Evolutionary conservation across 805 yeast species (phyloP), one percentile per base, ranked within the genome.

Genomic region (Saccharomycopsis synnaedendra): DNA sequence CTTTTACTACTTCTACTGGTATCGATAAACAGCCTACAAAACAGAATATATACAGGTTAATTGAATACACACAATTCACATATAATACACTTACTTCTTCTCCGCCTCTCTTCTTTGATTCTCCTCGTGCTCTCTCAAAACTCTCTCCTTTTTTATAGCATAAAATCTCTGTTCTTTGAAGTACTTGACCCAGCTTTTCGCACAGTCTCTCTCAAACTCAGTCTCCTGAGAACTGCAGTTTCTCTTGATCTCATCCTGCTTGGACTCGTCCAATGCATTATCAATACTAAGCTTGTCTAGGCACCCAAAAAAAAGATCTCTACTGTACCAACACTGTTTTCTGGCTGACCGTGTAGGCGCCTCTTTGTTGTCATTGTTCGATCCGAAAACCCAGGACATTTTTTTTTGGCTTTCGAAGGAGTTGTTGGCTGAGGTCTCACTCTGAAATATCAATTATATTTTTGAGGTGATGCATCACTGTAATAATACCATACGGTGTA

Each of bases 121-220:
- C 19, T 75, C 78, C 58, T 82, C 86, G 56, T 86, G 78, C 60
- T 83, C 80, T 47, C 72, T 73, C 57, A 86, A 63, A 63, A 84
- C 80, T 55, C 73, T 70, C 54, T 77, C 83, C 63, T 82, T 80
- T 57, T 78, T 76, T 53, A 77, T 66, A 56, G 87, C 96, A 50
- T 78, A 81, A 38, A 80, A 82, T 56, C 96, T 76, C 63, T 88
- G 89, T 63, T 87, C 90, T 60, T 88, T 90, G 70, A 90, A 89
- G 62, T 89, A 88, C 51, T 82, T 72, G 52, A 77, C 87, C 97
- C 97, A 89, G 46, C 88, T 78, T 9, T 79, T 78, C 6, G 85
- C 87, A 64, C 97, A 89, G 55, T 80, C 78, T n/a, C 70, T 62
- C 50, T 83, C 78, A 55, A 85, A 87, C 38, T 69, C 71, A n/a